Evolutionary conservation across 108 stramenopile genomes (phyloP).

Genomic region (Seminavis robusta): DNA sequence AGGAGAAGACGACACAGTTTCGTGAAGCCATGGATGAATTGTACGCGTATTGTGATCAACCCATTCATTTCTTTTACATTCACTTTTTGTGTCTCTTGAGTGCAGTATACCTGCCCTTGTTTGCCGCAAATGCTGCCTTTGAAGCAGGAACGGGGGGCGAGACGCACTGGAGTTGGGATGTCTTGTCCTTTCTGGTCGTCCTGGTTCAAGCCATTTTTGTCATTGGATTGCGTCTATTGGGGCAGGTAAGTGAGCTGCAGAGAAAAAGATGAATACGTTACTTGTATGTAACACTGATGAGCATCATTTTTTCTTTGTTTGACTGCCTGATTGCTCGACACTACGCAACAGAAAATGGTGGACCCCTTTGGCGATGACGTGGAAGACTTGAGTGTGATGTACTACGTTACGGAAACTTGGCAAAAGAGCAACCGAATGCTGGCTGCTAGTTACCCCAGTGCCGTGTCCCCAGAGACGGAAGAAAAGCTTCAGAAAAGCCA

Average conservation of each 20-base stretch:
- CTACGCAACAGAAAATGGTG: too few species aligned
- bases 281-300: too few species aligned
- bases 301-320: too few species aligned
- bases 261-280: constrained; percentile 32
- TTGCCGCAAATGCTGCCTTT: constrained; percentile 27
- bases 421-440: background rate
- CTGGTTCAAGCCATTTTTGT: constrained; percentile 34
- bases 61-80: constrained; percentile 35
- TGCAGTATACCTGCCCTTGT: constrained; percentile 34
- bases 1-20: too few species aligned
- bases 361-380: constrained; percentile 41
- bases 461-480: too few species aligned
- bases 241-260: too few species aligned
- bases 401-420: constrained; percentile 12
- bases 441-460: background rate
- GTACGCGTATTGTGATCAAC: constrained; percentile 27
- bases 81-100: constrained; percentile 36
- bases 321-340: too few species aligned
- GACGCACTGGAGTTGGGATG: constrained; percentile 26
- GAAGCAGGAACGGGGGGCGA: constrained; percentile 7
- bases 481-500: too few species aligned
- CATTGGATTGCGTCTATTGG: constrained; percentile 33
- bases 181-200: constrained; percentile 28
- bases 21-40: constrained; percentile 9
- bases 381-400: constrained; percentile 40